Percentiles rank a stretch among this genome's conserved stretches.
Evolutionary conservation across 495 filamentous ascomycete genomes (phyloP).

Genomic region (Recurvomyces mirabilis): DNA sequence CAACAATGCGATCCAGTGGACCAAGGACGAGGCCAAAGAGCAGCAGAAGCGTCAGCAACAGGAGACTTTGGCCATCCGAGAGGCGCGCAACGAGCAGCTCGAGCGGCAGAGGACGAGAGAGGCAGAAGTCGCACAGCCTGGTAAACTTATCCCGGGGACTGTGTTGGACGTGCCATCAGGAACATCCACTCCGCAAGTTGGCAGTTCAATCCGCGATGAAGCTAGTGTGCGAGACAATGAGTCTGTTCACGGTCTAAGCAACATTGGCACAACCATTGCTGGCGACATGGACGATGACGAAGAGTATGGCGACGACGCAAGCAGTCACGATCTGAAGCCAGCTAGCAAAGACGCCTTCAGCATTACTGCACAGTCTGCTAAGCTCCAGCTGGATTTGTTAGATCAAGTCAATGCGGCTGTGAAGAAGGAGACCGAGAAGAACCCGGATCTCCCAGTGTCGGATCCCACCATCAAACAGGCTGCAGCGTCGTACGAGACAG

Average conservation of each 20-base stretch:
- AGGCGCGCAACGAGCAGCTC: conserved; percentile 55
- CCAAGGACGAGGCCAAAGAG: conserved; percentile 89
- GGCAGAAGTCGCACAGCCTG: conserved; percentile 35
- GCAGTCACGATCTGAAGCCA: conserved; percentile 59
- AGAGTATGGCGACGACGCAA: conserved; percentile 72
- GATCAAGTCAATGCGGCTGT: conserved; percentile 72
- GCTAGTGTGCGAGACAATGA: conserved; percentile 44
- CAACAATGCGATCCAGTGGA: conserved; percentile 97
- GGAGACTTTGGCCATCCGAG: conserved; percentile 63
- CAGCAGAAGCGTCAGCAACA: conserved; percentile 64
- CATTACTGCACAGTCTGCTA: conserved; percentile 90
- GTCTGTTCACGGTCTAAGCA: conserved; percentile 25
- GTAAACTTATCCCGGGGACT: conserved; percentile 19
- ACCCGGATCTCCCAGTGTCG: conserved; percentile 56
- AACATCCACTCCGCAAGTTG: conserved; percentile 32
- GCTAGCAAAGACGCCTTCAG: conserved; percentile 82
- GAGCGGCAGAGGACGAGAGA: conserved; percentile 35
- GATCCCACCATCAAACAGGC: conserved; percentile 69
- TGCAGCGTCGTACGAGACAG: conserved; percentile 75
- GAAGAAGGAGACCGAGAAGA: conserved; percentile 56
- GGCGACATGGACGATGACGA: conserved; percentile 58
- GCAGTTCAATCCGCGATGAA: conserved; percentile 38
- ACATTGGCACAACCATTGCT: conserved; percentile 30
- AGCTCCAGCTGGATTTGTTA: conserved; percentile 80
- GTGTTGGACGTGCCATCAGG: conserved; percentile 37